Percentiles rank a stretch among this genome's conserved stretches.
These are phyloP conservation scores for Citrus unshiu DNA, from an alignment of 345 rosid genomes.

Conservation along the genomic window DNA sequence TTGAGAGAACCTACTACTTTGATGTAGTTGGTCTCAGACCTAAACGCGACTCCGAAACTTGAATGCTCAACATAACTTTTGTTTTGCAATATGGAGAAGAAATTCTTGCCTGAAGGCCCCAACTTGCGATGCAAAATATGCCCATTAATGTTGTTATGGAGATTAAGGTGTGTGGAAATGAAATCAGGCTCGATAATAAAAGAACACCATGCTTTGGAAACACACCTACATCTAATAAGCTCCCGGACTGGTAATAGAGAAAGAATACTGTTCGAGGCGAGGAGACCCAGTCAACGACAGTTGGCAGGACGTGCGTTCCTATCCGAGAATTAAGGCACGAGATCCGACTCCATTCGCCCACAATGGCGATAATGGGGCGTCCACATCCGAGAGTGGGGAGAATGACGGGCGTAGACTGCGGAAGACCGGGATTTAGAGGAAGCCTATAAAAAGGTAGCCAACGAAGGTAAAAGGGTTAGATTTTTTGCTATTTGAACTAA, in stretches of 20 bases:
- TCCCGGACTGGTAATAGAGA: background rate
- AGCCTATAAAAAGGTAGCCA: too few relatives aligned
- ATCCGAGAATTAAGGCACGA: too few relatives aligned
- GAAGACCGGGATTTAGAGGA: too few relatives aligned
- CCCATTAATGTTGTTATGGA: background rate
- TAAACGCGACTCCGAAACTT: background rate
- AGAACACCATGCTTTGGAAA: background rate
- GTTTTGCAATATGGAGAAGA: background rate
- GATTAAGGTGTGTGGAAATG: background rate
- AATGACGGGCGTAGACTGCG: too few relatives aligned
- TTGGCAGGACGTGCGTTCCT: too few relatives aligned
- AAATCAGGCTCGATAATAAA: background rate
- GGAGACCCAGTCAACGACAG: too few relatives aligned
- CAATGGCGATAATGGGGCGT: too few relatives aligned
- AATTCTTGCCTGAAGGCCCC: background rate
- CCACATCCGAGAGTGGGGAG: too few relatives aligned
- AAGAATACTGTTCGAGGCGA: background rate
- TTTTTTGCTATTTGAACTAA: too few relatives aligned
- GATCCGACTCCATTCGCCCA: too few relatives aligned
- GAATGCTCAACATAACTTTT: background rate
- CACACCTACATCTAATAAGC: background rate
- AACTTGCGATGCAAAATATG: background rate
- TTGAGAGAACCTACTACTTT: conserved; percentile 1
- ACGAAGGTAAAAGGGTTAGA: too few relatives aligned
- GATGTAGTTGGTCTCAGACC: background rate